phyloP scores from a whole-genome alignment of 495 filamentous ascomycete genomes.

The Oidiodendron maius region DNA sequence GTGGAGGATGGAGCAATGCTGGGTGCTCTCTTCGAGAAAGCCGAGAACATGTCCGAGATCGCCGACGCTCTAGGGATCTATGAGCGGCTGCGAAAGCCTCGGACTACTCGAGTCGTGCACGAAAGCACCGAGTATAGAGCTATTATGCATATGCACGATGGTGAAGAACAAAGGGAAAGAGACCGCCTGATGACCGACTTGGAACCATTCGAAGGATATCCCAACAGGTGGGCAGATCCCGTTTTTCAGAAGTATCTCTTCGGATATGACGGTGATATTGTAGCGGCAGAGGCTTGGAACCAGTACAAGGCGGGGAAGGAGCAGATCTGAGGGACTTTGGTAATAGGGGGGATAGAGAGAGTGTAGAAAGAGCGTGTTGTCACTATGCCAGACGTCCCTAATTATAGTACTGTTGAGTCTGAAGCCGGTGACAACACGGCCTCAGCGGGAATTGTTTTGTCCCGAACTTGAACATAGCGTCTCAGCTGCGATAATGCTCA shows the following conservation, averaged over 20 bases:
- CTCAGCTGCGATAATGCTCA: too few species aligned
- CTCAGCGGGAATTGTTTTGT: too few species aligned
- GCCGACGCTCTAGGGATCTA: slow-evolving; percentile 41
- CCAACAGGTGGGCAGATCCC: slow-evolving; percentile 47
- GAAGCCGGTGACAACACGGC: too few species aligned
- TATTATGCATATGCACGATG: slow-evolving; percentile 50
- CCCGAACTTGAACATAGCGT: too few species aligned
- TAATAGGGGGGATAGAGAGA: too few species aligned
- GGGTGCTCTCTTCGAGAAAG: slow-evolving; percentile 28
- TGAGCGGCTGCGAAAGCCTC: slow-evolving; percentile 45
- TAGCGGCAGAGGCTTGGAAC: slow-evolving; percentile 41
- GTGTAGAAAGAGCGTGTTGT: too few species aligned
- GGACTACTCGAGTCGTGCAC: slow-evolving; percentile 43
- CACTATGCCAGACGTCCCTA: too few species aligned
- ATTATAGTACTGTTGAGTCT: too few species aligned
- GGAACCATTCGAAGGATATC: slow-evolving; percentile 34
- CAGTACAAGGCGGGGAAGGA: too few species aligned
- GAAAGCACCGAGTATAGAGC: slow-evolving; percentile 44
- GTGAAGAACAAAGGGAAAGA: slow-evolving; percentile 40
- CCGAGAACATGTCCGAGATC: slow-evolving; percentile 31
- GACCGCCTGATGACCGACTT: slow-evolving; percentile 33
- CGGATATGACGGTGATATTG: slow-evolving; percentile 44
- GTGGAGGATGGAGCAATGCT: slow-evolving; percentile 39
- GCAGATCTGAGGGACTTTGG: too few species aligned
- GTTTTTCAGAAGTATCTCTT: slow-evolving; percentile 48